Evolutionary conservation across 2,329 filamentous ascomycete species (phyloP).

Genomic region (Gyromitra esculenta): DNA sequence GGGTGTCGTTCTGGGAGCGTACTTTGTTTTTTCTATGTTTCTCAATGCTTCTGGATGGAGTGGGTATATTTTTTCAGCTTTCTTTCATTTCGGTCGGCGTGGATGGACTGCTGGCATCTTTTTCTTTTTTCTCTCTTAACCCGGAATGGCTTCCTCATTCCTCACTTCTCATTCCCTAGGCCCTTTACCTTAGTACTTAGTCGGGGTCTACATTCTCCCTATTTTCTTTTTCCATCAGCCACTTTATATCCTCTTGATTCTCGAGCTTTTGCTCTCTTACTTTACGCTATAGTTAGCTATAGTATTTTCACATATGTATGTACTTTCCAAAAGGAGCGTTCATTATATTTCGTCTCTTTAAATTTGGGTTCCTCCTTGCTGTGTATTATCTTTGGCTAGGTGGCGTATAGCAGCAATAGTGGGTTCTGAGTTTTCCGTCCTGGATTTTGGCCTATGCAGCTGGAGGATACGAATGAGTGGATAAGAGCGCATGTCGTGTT

Average conservation of each 20-base stretch:
- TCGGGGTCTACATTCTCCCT: conserved; percentile 36
- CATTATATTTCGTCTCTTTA: conserved; percentile 2
- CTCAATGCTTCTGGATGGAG: conserved; percentile 46
- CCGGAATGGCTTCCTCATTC: conserved; percentile 1
- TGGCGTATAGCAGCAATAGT: not conserved
- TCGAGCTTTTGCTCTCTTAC: conserved; percentile 18
- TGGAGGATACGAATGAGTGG: not conserved
- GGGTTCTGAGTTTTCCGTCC: not conserved
- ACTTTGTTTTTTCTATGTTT: conserved; percentile 29
- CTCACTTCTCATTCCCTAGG: not conserved
- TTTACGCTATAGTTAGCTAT: conserved; percentile 34
- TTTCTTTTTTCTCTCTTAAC: conserved; percentile 29
- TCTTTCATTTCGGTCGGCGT: conserved; percentile 35
- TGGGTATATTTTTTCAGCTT: conserved; percentile 28
- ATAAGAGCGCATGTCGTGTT: not conserved
- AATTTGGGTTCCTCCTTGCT: not conserved
- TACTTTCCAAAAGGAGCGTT: conserved; percentile 39
- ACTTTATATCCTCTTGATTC: not conserved
- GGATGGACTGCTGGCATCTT: conserved; percentile 41
- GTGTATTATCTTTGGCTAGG: conserved; percentile 1
- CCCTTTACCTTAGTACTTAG: conserved; percentile 14
- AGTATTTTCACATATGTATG: conserved; percentile 32
- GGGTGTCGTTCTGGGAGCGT: conserved; percentile 41
- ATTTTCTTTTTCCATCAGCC: conserved; percentile 13
- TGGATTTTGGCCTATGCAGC: not conserved